Evolutionary conservation across 495 filamentous ascomycete species (phyloP).

Genomic region (Elasticomyces elasticus): DNA sequence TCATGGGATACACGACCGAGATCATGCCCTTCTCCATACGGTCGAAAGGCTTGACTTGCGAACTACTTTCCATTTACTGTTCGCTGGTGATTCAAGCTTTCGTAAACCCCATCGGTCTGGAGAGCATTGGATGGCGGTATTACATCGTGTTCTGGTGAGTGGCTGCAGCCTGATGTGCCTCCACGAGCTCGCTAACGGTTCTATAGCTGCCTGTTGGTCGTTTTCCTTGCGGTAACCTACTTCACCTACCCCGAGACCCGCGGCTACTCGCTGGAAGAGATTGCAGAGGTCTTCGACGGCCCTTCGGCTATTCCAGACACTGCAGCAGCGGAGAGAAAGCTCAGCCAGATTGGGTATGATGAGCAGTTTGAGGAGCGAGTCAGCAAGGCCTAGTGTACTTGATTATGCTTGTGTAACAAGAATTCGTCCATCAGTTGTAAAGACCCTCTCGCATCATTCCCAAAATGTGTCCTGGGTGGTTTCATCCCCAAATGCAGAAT

Average conservation of each 20-base stretch:
- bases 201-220: slow-evolving; percentile 1
- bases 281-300: slow-evolving; percentile 15
- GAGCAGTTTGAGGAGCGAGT: slow-evolving; percentile 8
- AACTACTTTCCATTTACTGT: slow-evolving; percentile 7
- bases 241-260: slow-evolving; percentile 12
- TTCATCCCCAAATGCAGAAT: not conserved
- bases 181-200: not conserved
- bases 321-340: slow-evolving; percentile 5
- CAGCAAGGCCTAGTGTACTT: not conserved
- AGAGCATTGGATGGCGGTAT: slow-evolving; percentile 13
- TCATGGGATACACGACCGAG: slow-evolving; percentile 12
- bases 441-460: not conserved
- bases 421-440: no score
- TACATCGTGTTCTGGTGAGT: slow-evolving; percentile 16
- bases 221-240: slow-evolving; percentile 8
- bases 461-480: not conserved
- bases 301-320: not conserved
- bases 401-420: not conserved
- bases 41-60: slow-evolving; percentile 8
- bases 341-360: slow-evolving; percentile 4
- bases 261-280: slow-evolving; percentile 15
- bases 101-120: slow-evolving; percentile 13
- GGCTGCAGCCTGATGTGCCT: not conserved
- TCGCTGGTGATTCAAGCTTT: slow-evolving; percentile 9
- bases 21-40: slow-evolving; percentile 15